Conservation (phyloP, 768 basidiomycete genomes). For the Lyophyllum atratum region DNA sequence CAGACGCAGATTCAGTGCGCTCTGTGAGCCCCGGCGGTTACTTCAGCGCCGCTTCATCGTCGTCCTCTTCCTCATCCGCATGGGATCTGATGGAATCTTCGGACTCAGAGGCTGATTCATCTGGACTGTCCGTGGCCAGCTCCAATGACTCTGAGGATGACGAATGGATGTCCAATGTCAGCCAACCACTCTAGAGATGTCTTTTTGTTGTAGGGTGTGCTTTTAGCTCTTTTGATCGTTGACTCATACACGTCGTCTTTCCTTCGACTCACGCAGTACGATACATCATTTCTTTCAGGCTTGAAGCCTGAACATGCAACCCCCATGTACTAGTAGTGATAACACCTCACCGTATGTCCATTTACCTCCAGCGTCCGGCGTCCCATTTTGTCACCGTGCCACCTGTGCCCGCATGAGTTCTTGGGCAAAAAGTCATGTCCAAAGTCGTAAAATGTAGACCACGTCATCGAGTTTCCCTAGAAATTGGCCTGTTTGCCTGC, state of each 20-base stretch:
- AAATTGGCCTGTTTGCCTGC: too few species aligned
- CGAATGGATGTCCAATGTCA: background rate
- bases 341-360: too few species aligned
- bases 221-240: background rate
- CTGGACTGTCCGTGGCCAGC: background rate
- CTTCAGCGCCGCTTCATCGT: background rate
- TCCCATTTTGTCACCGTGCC: too few species aligned
- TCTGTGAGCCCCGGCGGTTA: constrained; percentile 4
- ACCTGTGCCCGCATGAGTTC: too few species aligned
- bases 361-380: too few species aligned
- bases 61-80: constrained; percentile 1
- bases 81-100: constrained; percentile 12
- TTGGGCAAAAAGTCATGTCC: too few species aligned
- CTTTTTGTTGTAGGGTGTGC: background rate
- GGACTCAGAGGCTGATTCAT: constrained; percentile 3
- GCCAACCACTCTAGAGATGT: background rate
- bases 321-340: too few species aligned
- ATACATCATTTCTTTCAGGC: background rate
- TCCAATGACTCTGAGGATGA: background rate
- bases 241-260: background rate
- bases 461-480: too few species aligned
- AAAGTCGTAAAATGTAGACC: too few species aligned
- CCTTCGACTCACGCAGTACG: background rate
- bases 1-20: background rate
- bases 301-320: too few species aligned